Evolutionary conservation across 2,329 filamentous ascomycete species (phyloP), one percentile per base, ranked within the genome.

Genomic region (Ascomycota sp.): DNA sequence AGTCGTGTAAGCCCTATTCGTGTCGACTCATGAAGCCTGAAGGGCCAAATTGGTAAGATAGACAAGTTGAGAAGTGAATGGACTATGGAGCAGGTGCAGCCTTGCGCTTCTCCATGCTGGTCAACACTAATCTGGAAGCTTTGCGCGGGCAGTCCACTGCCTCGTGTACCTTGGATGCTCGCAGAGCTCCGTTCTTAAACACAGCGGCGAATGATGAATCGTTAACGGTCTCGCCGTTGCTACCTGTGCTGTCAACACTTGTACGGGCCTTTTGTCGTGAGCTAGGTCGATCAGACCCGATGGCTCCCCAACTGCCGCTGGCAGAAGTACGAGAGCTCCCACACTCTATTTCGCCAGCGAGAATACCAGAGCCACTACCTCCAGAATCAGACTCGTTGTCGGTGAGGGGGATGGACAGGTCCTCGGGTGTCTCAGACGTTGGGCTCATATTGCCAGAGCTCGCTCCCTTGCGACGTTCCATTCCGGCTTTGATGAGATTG

Each of bases 61-160:
- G 24, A 32, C 25, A 25, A 32, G 21, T 27, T 27, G 38, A 41
- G 37, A 37, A 25, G 31, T 34, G 37, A 35, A 32, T 11, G 16
- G 33, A 29, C 38, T 47, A 47, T 38, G 41, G 44, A 31, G 39
- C 35, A 9, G 45, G 42, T 26, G 44, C 40, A 9, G 47, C 40
- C 66, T 82, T 91, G 55, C 83, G 78, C 70, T 92, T 92, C 62
- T 92, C 83, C 40, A 74, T 77, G 52, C 75, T 84, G 43, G 79
- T 84, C 43, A 93, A 67, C 43, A 93, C 77, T 49, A 92, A 71
- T 64, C 83, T 76, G 35, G 82, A 77, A 44, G 77, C 78, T 62
- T 76, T 84, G 56, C 82, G 80, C 56, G 81, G 72, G 38, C 66
- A 63, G 41, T 68, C 64, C 34, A 56, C 54, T 30, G 58, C 59